Evolutionary conservation across 1,139 yeast species (phyloP).

Genomic region (Nakaseomyces uthaithaninus): DNA sequence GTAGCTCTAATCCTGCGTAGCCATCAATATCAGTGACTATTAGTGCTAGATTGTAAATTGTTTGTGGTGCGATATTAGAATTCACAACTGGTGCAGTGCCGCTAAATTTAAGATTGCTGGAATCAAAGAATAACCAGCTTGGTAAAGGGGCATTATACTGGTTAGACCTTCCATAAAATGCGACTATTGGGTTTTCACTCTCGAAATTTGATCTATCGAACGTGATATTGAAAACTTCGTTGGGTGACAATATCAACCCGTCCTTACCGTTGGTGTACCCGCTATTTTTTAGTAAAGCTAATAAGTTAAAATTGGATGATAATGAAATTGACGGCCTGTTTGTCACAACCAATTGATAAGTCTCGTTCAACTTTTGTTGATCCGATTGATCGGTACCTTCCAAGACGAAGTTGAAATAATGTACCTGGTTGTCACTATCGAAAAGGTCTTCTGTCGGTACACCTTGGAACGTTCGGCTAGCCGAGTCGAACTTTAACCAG

Average conservation of each 20-base stretch:
- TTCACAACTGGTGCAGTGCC: conserved; percentile 87
- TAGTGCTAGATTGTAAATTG: conserved; percentile 59
- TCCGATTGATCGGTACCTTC: conserved; percentile 56
- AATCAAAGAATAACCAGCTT: conserved; percentile 71
- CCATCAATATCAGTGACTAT: conserved; percentile 76
- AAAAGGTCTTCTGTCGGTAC: conserved; percentile 48
- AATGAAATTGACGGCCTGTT: conserved; percentile 43
- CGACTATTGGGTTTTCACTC: conserved; percentile 38
- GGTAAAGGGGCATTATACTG: conserved; percentile 80
- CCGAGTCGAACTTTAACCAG: conserved; percentile 70
- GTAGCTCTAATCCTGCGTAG: conserved; percentile 61
- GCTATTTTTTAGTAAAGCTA: conserved; percentile 44
- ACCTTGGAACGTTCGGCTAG: conserved; percentile 59
- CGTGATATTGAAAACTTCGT: conserved; percentile 51
- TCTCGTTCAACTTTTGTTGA: conserved; percentile 37
- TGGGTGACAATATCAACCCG: conserved; percentile 69
- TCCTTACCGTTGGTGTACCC: conserved; percentile 67
- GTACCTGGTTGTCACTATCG: conserved; percentile 33
- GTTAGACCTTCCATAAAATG: conserved; percentile 76
- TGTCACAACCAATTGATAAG: conserved; percentile 54
- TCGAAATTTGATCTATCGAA: conserved; percentile 54
- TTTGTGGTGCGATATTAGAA: conserved; percentile 81
- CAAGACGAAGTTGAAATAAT: conserved; percentile 38
- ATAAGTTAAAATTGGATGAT: conserved; percentile 35
- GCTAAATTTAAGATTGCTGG: conserved; percentile 54